phyloP scores from a whole-genome alignment of 371 early-diverging fungal species.

The Mucor lusitanicus region DNA sequence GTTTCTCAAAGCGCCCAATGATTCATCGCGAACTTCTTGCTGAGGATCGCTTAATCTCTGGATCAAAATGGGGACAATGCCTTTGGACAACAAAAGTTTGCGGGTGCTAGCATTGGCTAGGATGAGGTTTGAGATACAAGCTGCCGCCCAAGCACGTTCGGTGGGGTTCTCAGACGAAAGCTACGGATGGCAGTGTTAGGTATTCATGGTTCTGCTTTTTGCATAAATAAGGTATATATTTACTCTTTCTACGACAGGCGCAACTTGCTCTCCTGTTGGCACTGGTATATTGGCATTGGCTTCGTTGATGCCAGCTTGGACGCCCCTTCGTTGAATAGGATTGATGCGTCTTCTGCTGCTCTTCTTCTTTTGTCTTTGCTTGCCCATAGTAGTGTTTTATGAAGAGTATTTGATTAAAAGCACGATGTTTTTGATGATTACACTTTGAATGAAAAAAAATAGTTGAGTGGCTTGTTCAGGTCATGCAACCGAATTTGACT shows the following conservation, averaged over 20 bases:
- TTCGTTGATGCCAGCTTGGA: slow-evolving; percentile 34
- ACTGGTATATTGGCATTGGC: slow-evolving; percentile 18
- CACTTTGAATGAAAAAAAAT: neutral
- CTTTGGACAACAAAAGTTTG: slow-evolving; percentile 70
- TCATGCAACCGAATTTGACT: neutral
- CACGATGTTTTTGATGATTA: neutral
- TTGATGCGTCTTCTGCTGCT: slow-evolving; percentile 27
- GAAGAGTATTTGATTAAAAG: neutral
- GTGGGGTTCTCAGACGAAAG: slow-evolving; percentile 62
- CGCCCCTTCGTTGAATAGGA: slow-evolving; percentile 32
- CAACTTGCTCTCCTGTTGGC: slow-evolving; percentile 42
- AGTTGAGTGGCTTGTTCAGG: neutral
- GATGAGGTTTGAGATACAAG: slow-evolving; percentile 79
- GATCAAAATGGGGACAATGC: slow-evolving; percentile 66
- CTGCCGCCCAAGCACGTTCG: slow-evolving; percentile 90
- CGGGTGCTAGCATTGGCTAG: slow-evolving; percentile 64
- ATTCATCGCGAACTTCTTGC: slow-evolving; percentile 77
- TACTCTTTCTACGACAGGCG: slow-evolving; percentile 64
- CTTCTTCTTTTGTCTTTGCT: slow-evolving; percentile 34
- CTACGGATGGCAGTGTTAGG: slow-evolving; percentile 29
- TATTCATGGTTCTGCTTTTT: neutral
- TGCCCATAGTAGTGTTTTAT: slow-evolving; percentile 32
- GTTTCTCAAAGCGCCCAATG: slow-evolving; percentile 78
- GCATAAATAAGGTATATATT: neutral
- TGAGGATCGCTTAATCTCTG: slow-evolving; percentile 69